These are phyloP conservation scores for Paxillus ammoniavirescens DNA, from an alignment of 768 basidiomycete genomes.

Conservation along the genomic window DNA sequence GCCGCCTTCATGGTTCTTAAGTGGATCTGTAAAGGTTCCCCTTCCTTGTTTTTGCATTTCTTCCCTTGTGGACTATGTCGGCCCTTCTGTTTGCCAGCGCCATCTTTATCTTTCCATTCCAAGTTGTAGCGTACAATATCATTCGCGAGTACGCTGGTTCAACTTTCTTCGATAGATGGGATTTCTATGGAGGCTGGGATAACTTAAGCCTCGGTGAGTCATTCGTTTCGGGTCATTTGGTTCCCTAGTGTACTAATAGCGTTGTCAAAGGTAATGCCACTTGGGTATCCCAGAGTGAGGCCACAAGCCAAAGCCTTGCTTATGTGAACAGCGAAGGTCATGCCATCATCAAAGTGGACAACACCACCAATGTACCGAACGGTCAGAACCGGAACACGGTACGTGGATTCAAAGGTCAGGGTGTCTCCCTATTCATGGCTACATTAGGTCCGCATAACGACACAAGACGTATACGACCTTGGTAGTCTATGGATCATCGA, in stretches of 20 bases:
- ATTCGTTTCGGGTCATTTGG: constrained; percentile 19
- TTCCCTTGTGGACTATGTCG: constrained; percentile 10
- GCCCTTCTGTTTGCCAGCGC: not conserved
- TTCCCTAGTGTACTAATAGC: not conserved
- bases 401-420: not conserved
- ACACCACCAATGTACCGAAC: constrained; percentile 50
- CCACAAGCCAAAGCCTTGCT: constrained; percentile 48
- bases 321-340: constrained; percentile 61
- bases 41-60: not conserved
- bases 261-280: constrained; percentile 54
- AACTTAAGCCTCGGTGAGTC: constrained; percentile 41
- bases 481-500: constrained; percentile 50
- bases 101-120: constrained; percentile 3
- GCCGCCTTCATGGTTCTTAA: constrained; percentile 4
- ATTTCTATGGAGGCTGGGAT: constrained; percentile 49
- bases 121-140: constrained; percentile 32
- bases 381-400: constrained; percentile 62
- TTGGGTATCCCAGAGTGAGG: constrained; percentile 50
- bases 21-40: not conserved
- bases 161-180: constrained; percentile 56
- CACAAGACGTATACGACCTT: constrained; percentile 39
- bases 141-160: constrained; percentile 45
- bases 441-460: constrained; percentile 44
- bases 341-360: constrained; percentile 75
- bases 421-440: constrained; percentile 7